Conservation (phyloP, 192 early-diverging fungal species). For the Coemansia sp. region DNA sequence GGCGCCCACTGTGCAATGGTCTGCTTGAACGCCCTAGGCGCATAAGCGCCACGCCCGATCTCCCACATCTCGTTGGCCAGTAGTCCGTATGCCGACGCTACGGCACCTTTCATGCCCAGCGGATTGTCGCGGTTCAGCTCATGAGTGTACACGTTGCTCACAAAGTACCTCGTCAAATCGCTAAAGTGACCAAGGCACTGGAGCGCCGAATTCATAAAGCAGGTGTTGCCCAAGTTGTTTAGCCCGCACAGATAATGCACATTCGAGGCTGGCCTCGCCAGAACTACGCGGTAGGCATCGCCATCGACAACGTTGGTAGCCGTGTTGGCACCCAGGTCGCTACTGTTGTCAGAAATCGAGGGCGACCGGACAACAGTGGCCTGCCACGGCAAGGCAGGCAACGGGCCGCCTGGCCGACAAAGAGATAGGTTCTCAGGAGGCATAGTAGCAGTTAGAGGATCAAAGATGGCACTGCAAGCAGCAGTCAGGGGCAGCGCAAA, state of each 20-base stretch:
- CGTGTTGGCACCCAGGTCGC: neutral
- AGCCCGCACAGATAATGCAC: constrained; percentile 64
- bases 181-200: constrained; percentile 82
- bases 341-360: neutral
- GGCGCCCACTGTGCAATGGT: constrained; percentile 55
- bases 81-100: constrained; percentile 67
- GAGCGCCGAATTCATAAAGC: constrained; percentile 90
- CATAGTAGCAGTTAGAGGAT: neutral
- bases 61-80: constrained; percentile 68
- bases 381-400: neutral
- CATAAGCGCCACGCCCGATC: constrained; percentile 51
- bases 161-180: constrained; percentile 64
- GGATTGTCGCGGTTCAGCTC: constrained; percentile 74
- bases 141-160: constrained; percentile 55
- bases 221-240: constrained; percentile 85
- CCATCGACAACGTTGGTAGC: neutral
- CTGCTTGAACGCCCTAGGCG: constrained; percentile 77
- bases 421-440: neutral
- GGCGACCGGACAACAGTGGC: constrained; percentile 2
- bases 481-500: constrained; percentile 7
- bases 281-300: neutral
- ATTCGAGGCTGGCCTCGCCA: neutral
- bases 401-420: neutral
- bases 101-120: constrained; percentile 70
- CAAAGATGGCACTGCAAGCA: neutral